A percentile compares a stretch with the other conserved stretches of the same genome.
Conservation (phyloP, 164 flowering plant species). For the Magnolia kwangsiensis region DNA sequence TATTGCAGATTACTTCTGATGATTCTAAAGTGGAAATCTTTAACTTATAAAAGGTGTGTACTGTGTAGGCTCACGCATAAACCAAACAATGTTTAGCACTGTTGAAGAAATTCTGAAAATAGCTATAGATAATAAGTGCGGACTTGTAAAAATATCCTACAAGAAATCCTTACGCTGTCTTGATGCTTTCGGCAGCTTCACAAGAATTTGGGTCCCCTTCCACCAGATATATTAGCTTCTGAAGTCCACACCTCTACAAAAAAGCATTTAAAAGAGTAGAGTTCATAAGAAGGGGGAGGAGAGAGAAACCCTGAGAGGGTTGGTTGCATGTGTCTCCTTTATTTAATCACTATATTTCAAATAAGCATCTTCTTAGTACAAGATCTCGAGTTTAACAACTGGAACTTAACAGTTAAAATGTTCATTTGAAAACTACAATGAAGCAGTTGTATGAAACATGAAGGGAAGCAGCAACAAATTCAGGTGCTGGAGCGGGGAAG, state of each 20-base stretch:
- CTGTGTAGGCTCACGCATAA: neutral
- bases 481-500: no score
- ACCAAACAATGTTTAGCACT: neutral
- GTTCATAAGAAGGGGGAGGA: neutral
- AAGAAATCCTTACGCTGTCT: conserved; percentile 78
- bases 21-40: neutral
- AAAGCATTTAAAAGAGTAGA: neutral
- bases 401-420: no score
- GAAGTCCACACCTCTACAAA: conserved; percentile 81
- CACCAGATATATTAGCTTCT: conserved; percentile 81
- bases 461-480: no score
- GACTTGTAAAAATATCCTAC: neutral
- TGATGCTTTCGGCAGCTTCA: conserved; percentile 92
- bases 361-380: neutral
- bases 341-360: no score
- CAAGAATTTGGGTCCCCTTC: conserved; percentile 89
- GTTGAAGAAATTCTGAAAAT: neutral
- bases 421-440: no score
- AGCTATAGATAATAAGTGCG: neutral
- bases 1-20: neutral
- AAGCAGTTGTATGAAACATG: no score
- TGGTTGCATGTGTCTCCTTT: neutral
- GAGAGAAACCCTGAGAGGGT: neutral
- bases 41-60: neutral
- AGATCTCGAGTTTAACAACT: no score